Conservation (phyloP, 164 flowering plant genomes). For the Chloranthus sessilifolius region DNA sequence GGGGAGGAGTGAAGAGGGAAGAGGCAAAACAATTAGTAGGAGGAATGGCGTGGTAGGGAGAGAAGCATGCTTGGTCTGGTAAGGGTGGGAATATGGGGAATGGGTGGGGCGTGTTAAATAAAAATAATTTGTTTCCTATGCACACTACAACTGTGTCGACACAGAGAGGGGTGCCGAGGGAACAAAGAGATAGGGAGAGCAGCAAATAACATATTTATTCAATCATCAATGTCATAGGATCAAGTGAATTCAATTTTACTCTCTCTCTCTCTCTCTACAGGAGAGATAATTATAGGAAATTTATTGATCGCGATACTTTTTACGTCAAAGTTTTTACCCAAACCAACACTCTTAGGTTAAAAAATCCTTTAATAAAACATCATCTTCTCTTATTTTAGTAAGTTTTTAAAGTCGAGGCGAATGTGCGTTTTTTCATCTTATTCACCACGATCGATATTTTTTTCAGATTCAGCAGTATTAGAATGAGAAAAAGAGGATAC, state of each 20-base stretch:
- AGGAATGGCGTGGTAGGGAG: slow-evolving; percentile 22
- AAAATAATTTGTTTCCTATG: slow-evolving; percentile 53
- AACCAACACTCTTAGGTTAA: too few relatives aligned
- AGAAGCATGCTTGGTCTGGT: slow-evolving; percentile 43
- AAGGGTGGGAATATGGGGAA: slow-evolving; percentile 31
- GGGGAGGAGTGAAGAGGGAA: slow-evolving; percentile 6
- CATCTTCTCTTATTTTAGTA: too few relatives aligned
- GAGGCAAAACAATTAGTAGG: slow-evolving; percentile 17
- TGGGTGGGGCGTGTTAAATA: slow-evolving; percentile 33
- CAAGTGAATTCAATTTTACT: not conserved
- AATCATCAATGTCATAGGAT: slow-evolving; percentile 27
- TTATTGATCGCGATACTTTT: too few relatives aligned
- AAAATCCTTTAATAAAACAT: too few relatives aligned
- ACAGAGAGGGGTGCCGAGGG: slow-evolving; percentile 31
- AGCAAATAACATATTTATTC: slow-evolving; percentile 26
- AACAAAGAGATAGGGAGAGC: slow-evolving; percentile 28
- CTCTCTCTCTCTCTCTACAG: slow-evolving; percentile 3
- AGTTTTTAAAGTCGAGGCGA: too few relatives aligned
- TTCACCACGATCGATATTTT: too few relatives aligned
- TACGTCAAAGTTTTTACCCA: too few relatives aligned
- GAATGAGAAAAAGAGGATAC: too few relatives aligned
- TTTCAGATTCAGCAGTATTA: too few relatives aligned
- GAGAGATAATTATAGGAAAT: too few relatives aligned
- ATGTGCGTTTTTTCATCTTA: too few relatives aligned
- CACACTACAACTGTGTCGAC: slow-evolving; percentile 41